Base-by-base conservation (phyloP, 352 stramenopile genomes). In the Aphanomyces euteiches region DNA sequence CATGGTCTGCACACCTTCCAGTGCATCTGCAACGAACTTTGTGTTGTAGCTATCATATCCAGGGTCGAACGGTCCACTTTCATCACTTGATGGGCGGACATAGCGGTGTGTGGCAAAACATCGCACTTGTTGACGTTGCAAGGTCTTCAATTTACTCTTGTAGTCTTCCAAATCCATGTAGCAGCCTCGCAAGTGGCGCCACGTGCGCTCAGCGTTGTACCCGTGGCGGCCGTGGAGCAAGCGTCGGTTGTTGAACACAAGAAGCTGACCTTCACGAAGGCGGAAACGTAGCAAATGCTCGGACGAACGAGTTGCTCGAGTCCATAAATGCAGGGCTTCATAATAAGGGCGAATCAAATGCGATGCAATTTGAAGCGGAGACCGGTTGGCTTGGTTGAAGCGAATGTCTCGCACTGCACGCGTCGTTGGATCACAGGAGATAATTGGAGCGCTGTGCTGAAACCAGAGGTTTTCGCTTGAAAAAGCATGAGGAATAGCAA, bases 111-210 rank as follows among this genome's bases (percentile, higher is more conserved):
- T 67, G 6, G 64, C 56, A 40, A 54, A 63, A 8, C 19, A 0
- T 37, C 64, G 64, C 6, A 45, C 34, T 12, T 39, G 47, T 8
- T 43, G 19, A 4, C 50, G 47, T 10, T 69, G 68, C 43, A 79
- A 66, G 60, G 74, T 81, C 45, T 70, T 86, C 71, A 82, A 88
- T 79, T 39, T 74, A 68, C 80, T 85, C 13, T 84, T 54, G 47
- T 87, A 95, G 38, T 96, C 88, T 66, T 96, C 85, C 13, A 89
- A 84, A 68, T 96, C 84, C 3, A 91, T 83, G 69, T 97, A 97
- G 59, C 82, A 90, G 69, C 88, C 87, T 60, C 93, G 79, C 37
- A 97, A 78, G 77, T 95, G 88, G n/a, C 88, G 76, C 38, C 57
- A 61, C 39, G 71, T 78, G 65, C 73, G 67, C 13, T 77, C 68